These are phyloP conservation scores for Macrophomina pseudophaseolina DNA, from an alignment of 2,329 filamentous ascomycete genomes.

Conservation along the genomic window DNA sequence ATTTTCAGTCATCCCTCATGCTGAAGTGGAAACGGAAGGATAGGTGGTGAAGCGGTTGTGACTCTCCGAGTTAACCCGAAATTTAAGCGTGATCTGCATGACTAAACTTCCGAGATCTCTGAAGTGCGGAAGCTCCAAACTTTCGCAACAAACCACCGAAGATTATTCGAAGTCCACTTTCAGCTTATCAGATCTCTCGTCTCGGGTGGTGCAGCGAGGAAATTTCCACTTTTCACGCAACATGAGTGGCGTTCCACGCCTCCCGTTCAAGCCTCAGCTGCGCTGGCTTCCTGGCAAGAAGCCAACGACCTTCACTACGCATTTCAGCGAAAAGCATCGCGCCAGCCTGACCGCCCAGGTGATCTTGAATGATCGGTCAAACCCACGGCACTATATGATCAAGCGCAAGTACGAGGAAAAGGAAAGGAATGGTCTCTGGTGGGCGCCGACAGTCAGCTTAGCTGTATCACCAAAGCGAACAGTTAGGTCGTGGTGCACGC, in stretches of 20 bases:
- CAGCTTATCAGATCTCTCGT: too few species aligned
- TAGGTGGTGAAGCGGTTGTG: too few species aligned
- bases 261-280: neutral
- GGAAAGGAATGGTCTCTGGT: constrained; percentile 39
- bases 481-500: constrained; percentile 39
- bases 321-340: neutral
- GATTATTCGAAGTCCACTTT: neutral
- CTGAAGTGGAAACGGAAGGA: too few species aligned
- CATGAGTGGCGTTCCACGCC: neutral
- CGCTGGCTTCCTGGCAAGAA: neutral
- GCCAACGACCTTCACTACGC: constrained; percentile 2
- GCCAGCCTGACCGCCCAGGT: neutral
- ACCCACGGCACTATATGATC: neutral
- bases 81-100: neutral
- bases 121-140: neutral
- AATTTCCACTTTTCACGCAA: neutral
- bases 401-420: constrained; percentile 3
- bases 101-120: constrained; percentile 1
- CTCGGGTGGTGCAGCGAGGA: too few species aligned
- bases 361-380: neutral
- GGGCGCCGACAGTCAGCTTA: constrained; percentile 35
- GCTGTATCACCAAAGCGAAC: constrained; percentile 39
- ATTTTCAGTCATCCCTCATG: too few species aligned
- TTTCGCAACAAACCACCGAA: neutral
- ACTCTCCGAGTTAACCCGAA: neutral